A percentile compares a stretch with the other conserved stretches of the same genome.
Evolutionary conservation across 2,329 filamentous ascomycete species (phyloP).

Genomic region (Diplodia corticola): DNA sequence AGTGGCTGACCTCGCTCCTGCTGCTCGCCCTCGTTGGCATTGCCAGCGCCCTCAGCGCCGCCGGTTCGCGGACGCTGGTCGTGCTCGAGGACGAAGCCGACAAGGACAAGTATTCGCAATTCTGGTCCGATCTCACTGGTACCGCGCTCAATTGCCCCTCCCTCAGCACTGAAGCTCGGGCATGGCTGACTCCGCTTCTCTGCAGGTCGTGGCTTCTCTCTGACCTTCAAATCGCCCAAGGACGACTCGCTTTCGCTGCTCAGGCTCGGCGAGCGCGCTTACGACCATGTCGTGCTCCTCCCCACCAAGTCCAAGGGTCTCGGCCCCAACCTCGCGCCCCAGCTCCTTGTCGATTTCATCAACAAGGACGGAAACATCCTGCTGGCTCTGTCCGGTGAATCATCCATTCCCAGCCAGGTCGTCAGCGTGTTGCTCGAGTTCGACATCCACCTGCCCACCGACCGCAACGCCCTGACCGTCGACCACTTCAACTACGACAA

Average conservation of each 20-base stretch:
- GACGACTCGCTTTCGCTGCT: constrained; percentile 76
- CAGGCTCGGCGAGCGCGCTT: constrained; percentile 80
- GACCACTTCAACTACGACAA: constrained; percentile 96
- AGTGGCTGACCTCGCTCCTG: constrained; percentile 70
- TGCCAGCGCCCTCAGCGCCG: constrained; percentile 74
- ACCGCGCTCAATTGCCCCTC: neutral
- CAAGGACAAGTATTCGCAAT: constrained; percentile 79
- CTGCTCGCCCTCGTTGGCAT: constrained; percentile 66
- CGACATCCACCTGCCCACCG: constrained; percentile 82
- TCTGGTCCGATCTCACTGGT: constrained; percentile 65
- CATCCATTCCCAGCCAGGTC: constrained; percentile 69
- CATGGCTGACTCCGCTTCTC: neutral
- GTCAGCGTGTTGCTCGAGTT: constrained; percentile 81
- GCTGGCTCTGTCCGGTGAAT: constrained; percentile 73
- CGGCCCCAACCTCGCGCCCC: constrained; percentile 83
- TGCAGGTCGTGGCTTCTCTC: constrained; percentile 76
- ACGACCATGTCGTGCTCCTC: constrained; percentile 87
- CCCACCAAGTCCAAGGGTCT: constrained; percentile 91
- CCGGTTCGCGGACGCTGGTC: constrained; percentile 78
- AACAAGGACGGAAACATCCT: constrained; percentile 91
- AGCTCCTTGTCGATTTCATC: constrained; percentile 84
- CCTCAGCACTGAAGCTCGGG: neutral
- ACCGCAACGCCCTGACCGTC: constrained; percentile 81
- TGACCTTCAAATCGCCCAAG: constrained; percentile 82
- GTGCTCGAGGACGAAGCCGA: constrained; percentile 81